These are phyloP conservation scores for Naganishia cerealis DNA, from an alignment of 1,284 basidiomycete genomes.

Conservation along the genomic window DNA sequence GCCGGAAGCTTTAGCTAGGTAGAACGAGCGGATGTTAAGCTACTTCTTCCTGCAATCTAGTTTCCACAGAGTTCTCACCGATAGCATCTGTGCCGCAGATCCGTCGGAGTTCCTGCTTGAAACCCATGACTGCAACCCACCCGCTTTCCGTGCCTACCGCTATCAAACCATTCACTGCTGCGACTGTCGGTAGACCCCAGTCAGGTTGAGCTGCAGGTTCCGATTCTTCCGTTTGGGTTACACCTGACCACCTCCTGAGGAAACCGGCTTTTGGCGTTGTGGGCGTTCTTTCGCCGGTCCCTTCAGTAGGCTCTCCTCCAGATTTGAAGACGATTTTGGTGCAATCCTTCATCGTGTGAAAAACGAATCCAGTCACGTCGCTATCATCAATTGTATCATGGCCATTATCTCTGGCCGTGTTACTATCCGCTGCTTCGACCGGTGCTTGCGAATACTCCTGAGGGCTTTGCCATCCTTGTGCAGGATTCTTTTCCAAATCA, in stretches of 20 bases:
- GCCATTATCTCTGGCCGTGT: constrained; percentile 34
- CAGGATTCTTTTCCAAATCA: constrained; percentile 57
- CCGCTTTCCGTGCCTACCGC: constrained; percentile 84
- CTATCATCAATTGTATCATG: not conserved
- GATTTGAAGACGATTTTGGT: constrained; percentile 10
- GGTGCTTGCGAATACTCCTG: not conserved
- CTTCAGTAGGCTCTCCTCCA: not conserved
- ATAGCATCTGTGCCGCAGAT: constrained; percentile 69
- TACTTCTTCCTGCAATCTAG: constrained; percentile 20
- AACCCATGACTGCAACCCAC: constrained; percentile 80
- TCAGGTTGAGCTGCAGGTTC: constrained; percentile 33
- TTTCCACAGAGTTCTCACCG: constrained; percentile 55
- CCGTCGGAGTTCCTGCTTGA: constrained; percentile 78
- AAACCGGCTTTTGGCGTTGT: constrained; percentile 15
- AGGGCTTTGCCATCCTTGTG: constrained; percentile 24
- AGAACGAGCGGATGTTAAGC: constrained; percentile 4
- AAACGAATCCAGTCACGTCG: constrained; percentile 20
- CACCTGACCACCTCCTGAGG: constrained; percentile 2
- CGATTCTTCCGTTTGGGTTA: not conserved
- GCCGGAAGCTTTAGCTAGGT: constrained; percentile 64
- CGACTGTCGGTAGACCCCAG: constrained; percentile 69
- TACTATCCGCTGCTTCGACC: not conserved
- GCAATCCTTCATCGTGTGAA: constrained; percentile 27
- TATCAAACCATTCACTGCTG: constrained; percentile 83
- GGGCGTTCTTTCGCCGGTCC: not conserved